Evolutionary conservation across 441 rosid species (phyloP), one percentile per base, ranked within the genome.

Genomic region (Populus tomentosa): DNA sequence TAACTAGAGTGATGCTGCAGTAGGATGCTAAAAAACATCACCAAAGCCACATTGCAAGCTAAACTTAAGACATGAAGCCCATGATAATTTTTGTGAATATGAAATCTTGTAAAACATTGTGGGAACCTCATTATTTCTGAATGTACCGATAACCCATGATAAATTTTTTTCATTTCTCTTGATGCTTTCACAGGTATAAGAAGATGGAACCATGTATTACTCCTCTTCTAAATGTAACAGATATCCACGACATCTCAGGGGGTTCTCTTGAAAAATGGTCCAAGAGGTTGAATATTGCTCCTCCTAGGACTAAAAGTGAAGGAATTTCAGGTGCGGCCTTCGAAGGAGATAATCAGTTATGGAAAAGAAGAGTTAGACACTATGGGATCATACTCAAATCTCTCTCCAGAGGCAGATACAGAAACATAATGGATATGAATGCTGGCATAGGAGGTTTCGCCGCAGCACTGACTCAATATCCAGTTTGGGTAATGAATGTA

Each of bases 401-500:
- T 69, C 83, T 86, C 5, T 38, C 73, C 20, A 74, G 67, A 73
- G 85, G 89, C 65, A 82, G 80, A 77, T 85, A 82, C 80, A 87
- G 92, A 83, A 91, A 91, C 72, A 10, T 90, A 10, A 85, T 89
- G 84, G 91, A 91, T 72, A 90, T 91, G 96, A 91, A 91, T 77
- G 88, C 91, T 67, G 87, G 84, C 26, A 65, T 85, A 10, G 88
- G 91, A 18, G 85, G 92, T 65, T 91, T 91, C 56, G 91, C 93
- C 28, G 87, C 94, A 42, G 89, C 91, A 10, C 82, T 89, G 79
- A 66, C 20, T 21, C 86, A 83, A 64, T 80, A 85, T 81, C 89
- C 90, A 32, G 80, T 89, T 77, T 91, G 90, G 96, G 92, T 91
- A 5, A 90, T 91, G 92, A 91, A 90, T 84, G 90, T 53, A 53